Evolutionary conservation across 2,329 filamentous ascomycete genomes (phyloP).

Genomic region (Fusarium udum): DNA sequence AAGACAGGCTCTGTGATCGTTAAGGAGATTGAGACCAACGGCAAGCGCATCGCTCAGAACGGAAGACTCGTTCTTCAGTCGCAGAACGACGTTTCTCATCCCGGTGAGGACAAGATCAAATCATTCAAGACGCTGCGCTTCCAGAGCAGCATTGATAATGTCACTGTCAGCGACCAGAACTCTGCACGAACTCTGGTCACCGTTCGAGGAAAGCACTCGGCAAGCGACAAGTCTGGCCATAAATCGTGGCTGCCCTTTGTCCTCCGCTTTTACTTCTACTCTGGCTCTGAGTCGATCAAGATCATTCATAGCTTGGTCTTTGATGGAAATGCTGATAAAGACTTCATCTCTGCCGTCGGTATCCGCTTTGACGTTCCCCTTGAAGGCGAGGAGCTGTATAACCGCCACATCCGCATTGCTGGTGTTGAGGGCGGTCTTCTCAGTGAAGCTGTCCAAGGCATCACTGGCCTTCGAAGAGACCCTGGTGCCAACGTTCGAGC

Average conservation of each 20-base stretch:
- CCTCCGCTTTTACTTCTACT: constrained; percentile 66
- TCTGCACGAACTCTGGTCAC: constrained; percentile 56
- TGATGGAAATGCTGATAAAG: constrained; percentile 58
- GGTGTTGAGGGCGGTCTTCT: constrained; percentile 65
- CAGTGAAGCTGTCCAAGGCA: constrained; percentile 66
- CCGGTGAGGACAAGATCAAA: constrained; percentile 21
- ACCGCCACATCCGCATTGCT: constrained; percentile 67
- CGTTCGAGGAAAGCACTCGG: constrained; percentile 51
- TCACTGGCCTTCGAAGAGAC: constrained; percentile 67
- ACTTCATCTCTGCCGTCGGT: constrained; percentile 65
- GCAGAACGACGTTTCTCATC: constrained; percentile 57
- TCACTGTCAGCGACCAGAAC: constrained; percentile 56
- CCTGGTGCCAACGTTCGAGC: constrained; percentile 59
- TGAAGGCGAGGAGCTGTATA: constrained; percentile 60
- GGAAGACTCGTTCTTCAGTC: constrained; percentile 64
- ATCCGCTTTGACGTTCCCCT: constrained; percentile 66
- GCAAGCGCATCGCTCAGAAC: constrained; percentile 55
- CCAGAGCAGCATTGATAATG: constrained; percentile 60
- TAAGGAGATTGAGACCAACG: constrained; percentile 52
- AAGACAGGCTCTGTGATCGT: constrained; percentile 54
- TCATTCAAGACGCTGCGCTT: constrained; percentile 56
- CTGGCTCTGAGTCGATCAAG: constrained; percentile 63
- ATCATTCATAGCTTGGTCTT: constrained; percentile 66
- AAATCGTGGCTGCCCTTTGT: constrained; percentile 62
- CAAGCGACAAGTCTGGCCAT: constrained; percentile 43